Evolutionary conservation across 1,139 yeast genomes (phyloP), one percentile per base, ranked within the genome.

Genomic region (Blastobotrys ciferrii): DNA sequence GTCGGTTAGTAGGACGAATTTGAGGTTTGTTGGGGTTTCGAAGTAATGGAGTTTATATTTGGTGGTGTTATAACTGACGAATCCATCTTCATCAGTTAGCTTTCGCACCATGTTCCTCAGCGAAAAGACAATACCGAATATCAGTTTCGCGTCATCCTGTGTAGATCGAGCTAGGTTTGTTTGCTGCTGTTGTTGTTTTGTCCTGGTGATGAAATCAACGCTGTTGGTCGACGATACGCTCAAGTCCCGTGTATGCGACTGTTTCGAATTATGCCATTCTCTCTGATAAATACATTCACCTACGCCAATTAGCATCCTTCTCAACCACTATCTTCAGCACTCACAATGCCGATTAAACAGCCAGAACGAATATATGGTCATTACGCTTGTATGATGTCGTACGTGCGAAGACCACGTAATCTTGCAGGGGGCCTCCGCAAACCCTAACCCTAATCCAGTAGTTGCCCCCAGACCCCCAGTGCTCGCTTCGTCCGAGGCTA

Each of bases 111-210:
- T 78, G 55, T 83, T 86, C 49, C 91, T 78, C 54, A 92, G 69
- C 6, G 97, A 88, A 63, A 81, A 86, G 15, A 88, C 72, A 44
- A 87, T 81, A n/a, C 98, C 98, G 64, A 88, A 92, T 15, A 92
- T 72, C 40, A 92, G 76, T 64, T 92, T 86, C 11, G 92, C 82
- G 60, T 85, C 84, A 37, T 81, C 81, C 9, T 44, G 55, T 17
- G 44, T 51, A 37, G 46, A 47, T 39, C 32, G 38, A 15, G 23
- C 45, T 2, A 32, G 20, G 14, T 41, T 32, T n/a, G 35, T 32
- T 13, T 54, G 35, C 51, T 49, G 41, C 58, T 40, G 40, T 25
- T 53, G 48, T 36, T 54, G 50, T 15, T 43, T 12, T 35, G 48
- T 48, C 31, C 49, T 38, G 14, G 44, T 11, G 18, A 42, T 15